A percentile compares a stretch with the other conserved stretches of the same genome.
These are phyloP conservation scores for Leccinum uliginosum DNA, from an alignment of 768 basidiomycete genomes.

Conservation along the genomic window DNA sequence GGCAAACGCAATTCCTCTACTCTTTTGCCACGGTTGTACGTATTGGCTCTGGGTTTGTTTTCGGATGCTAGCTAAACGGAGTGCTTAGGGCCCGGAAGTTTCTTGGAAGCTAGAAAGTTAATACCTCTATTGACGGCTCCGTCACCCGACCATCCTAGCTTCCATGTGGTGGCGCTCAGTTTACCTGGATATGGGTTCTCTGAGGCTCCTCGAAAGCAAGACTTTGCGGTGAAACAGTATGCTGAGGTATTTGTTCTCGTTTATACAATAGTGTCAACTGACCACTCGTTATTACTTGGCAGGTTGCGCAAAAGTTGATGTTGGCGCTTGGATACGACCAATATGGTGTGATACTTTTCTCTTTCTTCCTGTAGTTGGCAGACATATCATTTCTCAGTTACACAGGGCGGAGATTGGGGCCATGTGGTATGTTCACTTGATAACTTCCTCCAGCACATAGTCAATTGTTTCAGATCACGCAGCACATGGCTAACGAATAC, in stretches of 20 bases:
- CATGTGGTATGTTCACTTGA: constrained; percentile 22
- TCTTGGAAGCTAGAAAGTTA: constrained; percentile 48
- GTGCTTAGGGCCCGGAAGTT: constrained; percentile 49
- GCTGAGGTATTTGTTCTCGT: constrained; percentile 43
- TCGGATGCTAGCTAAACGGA: background rate
- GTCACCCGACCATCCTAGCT: constrained; percentile 44
- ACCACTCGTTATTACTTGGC: background rate
- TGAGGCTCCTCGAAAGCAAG: constrained; percentile 47
- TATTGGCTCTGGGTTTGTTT: background rate
- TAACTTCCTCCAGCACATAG: background rate
- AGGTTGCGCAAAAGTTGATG: constrained; percentile 45
- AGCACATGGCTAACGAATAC: constrained; percentile 31
- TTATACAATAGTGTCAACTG: background rate
- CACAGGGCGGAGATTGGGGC: constrained; percentile 51
- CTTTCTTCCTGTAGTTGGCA: too few relatives aligned
- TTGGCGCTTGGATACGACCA: constrained; percentile 43
- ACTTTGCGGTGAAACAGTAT: constrained; percentile 47
- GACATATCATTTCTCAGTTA: constrained; percentile 30
- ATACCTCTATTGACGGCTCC: constrained; percentile 46
- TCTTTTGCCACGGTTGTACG: constrained; percentile 60
- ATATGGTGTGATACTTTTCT: constrained; percentile 34
- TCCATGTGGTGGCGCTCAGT: constrained; percentile 58
- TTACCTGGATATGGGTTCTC: constrained; percentile 64
- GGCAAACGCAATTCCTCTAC: constrained; percentile 48
- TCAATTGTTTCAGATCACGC: constrained; percentile 32